Conservation (phyloP, 1,284 basidiomycete species). For the Heterobasidion parviporum region DNA sequence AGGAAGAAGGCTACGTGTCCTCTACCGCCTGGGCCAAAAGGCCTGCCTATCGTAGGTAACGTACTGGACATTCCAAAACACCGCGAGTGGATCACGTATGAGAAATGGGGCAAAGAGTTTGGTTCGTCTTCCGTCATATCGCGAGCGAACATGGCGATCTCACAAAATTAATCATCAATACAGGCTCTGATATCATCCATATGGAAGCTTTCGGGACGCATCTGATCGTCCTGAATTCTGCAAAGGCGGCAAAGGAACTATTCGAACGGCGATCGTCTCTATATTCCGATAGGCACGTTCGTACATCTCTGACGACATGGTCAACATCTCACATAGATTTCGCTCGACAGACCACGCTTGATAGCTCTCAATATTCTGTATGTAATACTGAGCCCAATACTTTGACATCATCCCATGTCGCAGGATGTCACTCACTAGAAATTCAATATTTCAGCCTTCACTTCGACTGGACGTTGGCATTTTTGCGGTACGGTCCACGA, state of each 20-base stretch:
- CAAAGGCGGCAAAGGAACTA: conserved; percentile 8
- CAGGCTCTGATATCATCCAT: conserved; percentile 11
- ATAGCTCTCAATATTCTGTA: not conserved
- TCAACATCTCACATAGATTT: not conserved
- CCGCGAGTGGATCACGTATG: conserved; percentile 7
- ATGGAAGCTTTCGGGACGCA: conserved; percentile 4
- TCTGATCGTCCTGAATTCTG: conserved; percentile 10
- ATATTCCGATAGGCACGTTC: conserved; percentile 9
- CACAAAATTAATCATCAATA: not conserved
- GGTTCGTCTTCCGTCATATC: conserved; percentile 5
- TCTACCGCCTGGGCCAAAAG: conserved; percentile 13
- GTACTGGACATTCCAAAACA: conserved; percentile 11
- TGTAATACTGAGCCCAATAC: not conserved
- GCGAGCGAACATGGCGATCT: too few species aligned
- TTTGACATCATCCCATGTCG: too few species aligned
- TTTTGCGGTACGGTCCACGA: too few species aligned
- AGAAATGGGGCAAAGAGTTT: conserved; percentile 10
- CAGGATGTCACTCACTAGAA: too few species aligned
- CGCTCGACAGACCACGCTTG: not conserved
- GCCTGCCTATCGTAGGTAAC: conserved; percentile 14
- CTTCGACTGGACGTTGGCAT: too few species aligned
- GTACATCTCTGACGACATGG: not conserved
- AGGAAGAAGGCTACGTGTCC: not conserved
- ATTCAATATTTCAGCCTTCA: too few species aligned
- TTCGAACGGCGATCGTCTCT: conserved; percentile 8